Conservation (phyloP, 306 rosid species). For the Cotoneaster glaucophyllus region DNA sequence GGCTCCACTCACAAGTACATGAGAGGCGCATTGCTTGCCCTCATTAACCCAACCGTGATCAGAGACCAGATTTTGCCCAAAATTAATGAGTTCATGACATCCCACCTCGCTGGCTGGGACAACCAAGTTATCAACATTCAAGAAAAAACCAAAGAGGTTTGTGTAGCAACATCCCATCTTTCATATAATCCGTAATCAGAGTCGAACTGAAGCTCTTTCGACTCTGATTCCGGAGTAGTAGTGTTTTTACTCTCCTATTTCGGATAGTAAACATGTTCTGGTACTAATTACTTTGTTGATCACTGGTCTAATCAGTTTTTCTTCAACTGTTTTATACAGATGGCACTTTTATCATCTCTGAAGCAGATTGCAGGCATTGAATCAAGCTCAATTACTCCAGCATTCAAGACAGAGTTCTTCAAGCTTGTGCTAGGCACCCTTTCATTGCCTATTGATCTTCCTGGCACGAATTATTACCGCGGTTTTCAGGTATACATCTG, state of each 20-base stretch:
- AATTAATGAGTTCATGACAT: slow-evolving; percentile 70
- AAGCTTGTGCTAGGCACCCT: slow-evolving; percentile 84
- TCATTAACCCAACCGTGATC: slow-evolving; percentile 65
- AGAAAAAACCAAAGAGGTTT: slow-evolving; percentile 83
- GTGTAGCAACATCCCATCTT: neutral
- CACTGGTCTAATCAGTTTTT: neutral
- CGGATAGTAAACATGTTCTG: neutral
- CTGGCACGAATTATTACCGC: slow-evolving; percentile 72
- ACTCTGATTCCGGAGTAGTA: neutral
- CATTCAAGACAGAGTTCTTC: slow-evolving; percentile 73
- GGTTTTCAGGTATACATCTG: slow-evolving; percentile 59
- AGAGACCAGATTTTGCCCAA: slow-evolving; percentile 67
- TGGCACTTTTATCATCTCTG: slow-evolving; percentile 76
- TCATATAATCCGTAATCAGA: too few species aligned
- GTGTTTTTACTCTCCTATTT: neutral
- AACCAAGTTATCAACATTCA: slow-evolving; percentile 69
- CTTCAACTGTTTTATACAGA: slow-evolving; percentile 33
- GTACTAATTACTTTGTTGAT: neutral
- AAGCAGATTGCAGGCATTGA: slow-evolving; percentile 78
- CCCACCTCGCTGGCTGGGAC: slow-evolving; percentile 60
- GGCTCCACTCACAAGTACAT: slow-evolving; percentile 89
- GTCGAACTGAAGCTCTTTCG: neutral
- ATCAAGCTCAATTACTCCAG: slow-evolving; percentile 32
- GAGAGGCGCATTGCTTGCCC: slow-evolving; percentile 79
- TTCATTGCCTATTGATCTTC: slow-evolving; percentile 87